phyloP scores from a whole-genome alignment of 73 alveolate genomes.

The Tetrahymena borealis region DNA sequence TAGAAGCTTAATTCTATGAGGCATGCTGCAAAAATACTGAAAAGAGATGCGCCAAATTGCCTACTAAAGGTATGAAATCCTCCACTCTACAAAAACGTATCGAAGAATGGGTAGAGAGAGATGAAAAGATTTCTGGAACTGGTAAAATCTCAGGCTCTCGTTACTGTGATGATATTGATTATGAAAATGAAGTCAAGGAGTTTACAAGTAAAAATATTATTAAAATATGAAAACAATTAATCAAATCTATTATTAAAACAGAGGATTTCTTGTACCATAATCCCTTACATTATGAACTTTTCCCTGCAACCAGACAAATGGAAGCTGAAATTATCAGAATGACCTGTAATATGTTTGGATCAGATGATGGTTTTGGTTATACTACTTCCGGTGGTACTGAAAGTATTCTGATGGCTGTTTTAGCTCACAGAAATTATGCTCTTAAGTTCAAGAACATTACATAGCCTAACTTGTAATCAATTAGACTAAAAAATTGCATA shows the following conservation, averaged over 20 bases:
- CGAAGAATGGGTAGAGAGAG: constrained; percentile 34
- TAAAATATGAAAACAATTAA: neutral
- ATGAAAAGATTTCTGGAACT: neutral
- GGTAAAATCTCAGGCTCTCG: constrained; percentile 39
- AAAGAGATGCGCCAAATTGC: neutral
- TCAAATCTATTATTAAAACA: neutral
- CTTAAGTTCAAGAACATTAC: constrained; percentile 50
- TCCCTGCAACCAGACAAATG: constrained; percentile 66
- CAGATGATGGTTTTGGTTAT: constrained; percentile 88
- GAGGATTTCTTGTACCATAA: constrained; percentile 64
- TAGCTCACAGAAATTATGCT: constrained; percentile 80
- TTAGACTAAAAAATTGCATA: neutral
- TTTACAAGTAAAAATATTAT: constrained; percentile 8
- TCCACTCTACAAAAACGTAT: neutral
- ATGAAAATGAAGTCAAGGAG: constrained; percentile 9
- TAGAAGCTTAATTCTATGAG: neutral
- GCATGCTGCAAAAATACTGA: neutral
- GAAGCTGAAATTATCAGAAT: constrained; percentile 89
- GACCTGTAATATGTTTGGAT: constrained; percentile 87
- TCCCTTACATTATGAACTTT: constrained; percentile 86
- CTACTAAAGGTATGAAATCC: neutral
- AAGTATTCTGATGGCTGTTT: constrained; percentile 75
- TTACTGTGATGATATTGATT: constrained; percentile 11
- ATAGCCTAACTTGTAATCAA: neutral
- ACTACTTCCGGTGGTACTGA: constrained; percentile 97